Evolutionary conservation across 176 grass and related monocot genomes (phyloP), one percentile per base, ranked within the genome.

Genomic region (Leersia perrieri): DNA sequence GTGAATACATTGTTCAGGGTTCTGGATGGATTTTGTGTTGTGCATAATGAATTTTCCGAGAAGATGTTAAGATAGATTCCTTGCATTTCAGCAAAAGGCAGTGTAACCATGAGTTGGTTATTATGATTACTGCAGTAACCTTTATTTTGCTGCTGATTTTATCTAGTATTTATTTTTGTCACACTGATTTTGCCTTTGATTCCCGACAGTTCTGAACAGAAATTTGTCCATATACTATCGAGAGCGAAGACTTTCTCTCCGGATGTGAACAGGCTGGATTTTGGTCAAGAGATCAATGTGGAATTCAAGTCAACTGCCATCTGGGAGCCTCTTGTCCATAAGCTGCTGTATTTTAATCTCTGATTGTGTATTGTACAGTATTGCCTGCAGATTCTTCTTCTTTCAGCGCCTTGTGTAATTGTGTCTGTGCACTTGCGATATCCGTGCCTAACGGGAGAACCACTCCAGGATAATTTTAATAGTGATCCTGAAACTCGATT

Each of bases 291-390:
- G 66, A 14, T 16, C 63, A 73, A 9, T 66, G 47, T 90, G 34
- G 39, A 47, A 51, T 34, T 82, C 16, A 86, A 73, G 88, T 90
- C 88, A 90, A 78, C 72, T 62, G 25, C 47, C 72, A 13, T 4
- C 58, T 38, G 36, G 41, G 13, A 34, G 11, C 51, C 60, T 78
- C 60, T 28, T 8, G n/a, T 76, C 66, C 44, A 77, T 72, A n/a
- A 68, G 36, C 34, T 32, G 18, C 13, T 71, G 71, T 81, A 66
- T 85, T 77, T 81, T 77, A 72, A 20, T 65, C 16, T 23, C 18
- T 71, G 72, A 49, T 49, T 57, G 44, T 20, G 63, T 36, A 77
- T 49, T 74, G 79, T 68, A n/a, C 13, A 35, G 3, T 29, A 12
- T 72, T 60, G 65, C 25, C 57, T 45, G 32, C 10, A 77, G 6